These are phyloP conservation scores for Selenicereus undatus DNA, from an alignment of 148 eudicot species.

Conservation along the genomic window DNA sequence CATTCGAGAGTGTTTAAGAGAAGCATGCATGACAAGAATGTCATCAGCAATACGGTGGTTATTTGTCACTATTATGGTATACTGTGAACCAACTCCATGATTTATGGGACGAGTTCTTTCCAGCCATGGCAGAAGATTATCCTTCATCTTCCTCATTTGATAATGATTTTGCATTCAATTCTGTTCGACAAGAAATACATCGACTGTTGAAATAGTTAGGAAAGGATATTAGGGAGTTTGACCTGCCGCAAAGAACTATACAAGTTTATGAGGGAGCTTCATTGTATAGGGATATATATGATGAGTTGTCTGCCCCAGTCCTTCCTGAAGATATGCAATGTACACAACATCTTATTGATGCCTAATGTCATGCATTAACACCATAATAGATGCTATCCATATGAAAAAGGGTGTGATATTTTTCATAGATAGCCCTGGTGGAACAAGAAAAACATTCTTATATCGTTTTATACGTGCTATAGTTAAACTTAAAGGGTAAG, in stretches of 20 bases:
- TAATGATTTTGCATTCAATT: neutral
- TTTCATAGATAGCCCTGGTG: too few species aligned
- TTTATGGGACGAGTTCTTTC: neutral
- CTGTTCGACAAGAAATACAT: neutral
- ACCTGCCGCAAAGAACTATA: neutral
- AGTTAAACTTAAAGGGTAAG: neutral
- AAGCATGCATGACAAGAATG: neutral
- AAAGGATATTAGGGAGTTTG: neutral
- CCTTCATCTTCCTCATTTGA: neutral
- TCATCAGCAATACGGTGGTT: too few species aligned
- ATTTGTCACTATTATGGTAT: neutral
- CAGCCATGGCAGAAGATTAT: neutral
- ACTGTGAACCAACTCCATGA: neutral
- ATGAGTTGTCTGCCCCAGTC: neutral
- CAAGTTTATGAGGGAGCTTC: neutral
- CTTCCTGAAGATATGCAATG: neutral
- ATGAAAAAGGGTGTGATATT: too few species aligned
- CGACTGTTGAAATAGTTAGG: neutral
- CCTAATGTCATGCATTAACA: neutral
- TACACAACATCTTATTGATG: neutral
- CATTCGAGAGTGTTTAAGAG: neutral
- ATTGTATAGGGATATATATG: neutral
- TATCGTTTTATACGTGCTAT: neutral
- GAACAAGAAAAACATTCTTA: neutral
- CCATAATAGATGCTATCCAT: neutral